phyloP scores from a whole-genome alignment of 2,329 filamentous ascomycete species.

The Fusarium compactum region DNA sequence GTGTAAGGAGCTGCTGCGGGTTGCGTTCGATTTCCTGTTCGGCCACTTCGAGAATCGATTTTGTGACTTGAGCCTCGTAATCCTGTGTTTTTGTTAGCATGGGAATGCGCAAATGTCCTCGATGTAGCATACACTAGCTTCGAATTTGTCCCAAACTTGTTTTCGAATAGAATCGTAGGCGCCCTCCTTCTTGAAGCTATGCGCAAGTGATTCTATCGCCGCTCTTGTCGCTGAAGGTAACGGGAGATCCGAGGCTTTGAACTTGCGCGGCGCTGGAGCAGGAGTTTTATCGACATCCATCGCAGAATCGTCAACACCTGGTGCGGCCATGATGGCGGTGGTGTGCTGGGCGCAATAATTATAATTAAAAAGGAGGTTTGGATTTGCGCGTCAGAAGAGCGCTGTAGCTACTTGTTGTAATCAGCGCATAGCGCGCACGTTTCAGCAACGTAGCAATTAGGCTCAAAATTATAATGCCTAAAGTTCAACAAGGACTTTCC shows the following conservation, averaged over 20 bases:
- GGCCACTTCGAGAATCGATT: conserved; percentile 76
- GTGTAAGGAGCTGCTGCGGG: conserved; percentile 75
- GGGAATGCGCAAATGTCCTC: conserved; percentile 37
- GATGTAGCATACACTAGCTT: conserved; percentile 68
- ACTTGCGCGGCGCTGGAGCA: conserved; percentile 57
- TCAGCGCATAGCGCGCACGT: conserved; percentile 37
- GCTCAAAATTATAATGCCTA: background rate
- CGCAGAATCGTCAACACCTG: conserved; percentile 41
- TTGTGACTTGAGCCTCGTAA: conserved; percentile 74
- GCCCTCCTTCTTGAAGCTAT: conserved; percentile 87
- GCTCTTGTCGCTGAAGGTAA: conserved; percentile 78
- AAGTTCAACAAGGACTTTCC: conserved; percentile 1
- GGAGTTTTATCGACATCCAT: conserved; percentile 30
- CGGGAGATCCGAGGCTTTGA: conserved; percentile 81
- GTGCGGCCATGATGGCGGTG: conserved; percentile 35
- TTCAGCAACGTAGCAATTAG: background rate
- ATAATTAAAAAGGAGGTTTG: conserved; percentile 22
- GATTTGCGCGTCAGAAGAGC: conserved; percentile 20
- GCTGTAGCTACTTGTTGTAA: conserved; percentile 16
- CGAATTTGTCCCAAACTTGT: conserved; percentile 80
- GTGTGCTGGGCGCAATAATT: conserved; percentile 7
- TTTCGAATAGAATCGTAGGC: conserved; percentile 84
- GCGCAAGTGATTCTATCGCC: conserved; percentile 80
- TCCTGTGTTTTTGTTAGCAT: conserved; percentile 61
- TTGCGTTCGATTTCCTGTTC: conserved; percentile 82